Base-by-base conservation (phyloP, 2,329 filamentous ascomycete species). In the Alternaria alternata region DNA sequence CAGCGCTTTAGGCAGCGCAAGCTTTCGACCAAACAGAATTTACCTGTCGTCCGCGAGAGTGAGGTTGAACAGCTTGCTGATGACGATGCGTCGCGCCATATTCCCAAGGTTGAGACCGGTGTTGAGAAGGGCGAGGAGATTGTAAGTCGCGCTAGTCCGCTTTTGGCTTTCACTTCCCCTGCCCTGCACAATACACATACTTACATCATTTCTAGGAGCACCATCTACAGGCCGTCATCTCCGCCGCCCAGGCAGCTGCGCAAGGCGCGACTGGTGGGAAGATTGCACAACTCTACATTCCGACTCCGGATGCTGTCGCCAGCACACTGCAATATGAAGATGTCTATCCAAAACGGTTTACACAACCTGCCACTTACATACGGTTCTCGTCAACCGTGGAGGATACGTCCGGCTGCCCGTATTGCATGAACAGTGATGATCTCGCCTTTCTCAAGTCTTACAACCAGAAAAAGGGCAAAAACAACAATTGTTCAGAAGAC, bases 361-460 rank as follows among this genome's bases (percentile, higher is more conserved):
- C 89, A 73, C 91, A 96, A 79, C 93, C 95, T 53, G 89, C 90
- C 63, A 95, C 94, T 63, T 98, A 98, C 81, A 97, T 99, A 77
- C 93, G 94, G 67, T 98, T 96, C 82, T 98, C 95, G 66, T 94
- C 96, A 68, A 99, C 95, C 3, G 94, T 99, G 63, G 95, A 99
- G 81, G 95, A 99, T 80, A 96, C 91, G 72, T 90, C 93, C 74
- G 91, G 92, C 72, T 91, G 90, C 76, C 88, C 90, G 71, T 99
- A 99, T 88, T 93, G 96, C 81, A 94, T 98, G 91, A 94, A 89
- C 28, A 89, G 90, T 67, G 93, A 96, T 74, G 95, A 99, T 81
- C 91, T 93, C 78, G 87, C 86, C 57, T 97, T 92, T 75, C 86
- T 99, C 70, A 91, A 90, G 75, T 85, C 87, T 68, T 90, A 95